Evolutionary conservation across 2,329 filamentous ascomycete genomes (phyloP).

Genomic region (Fusarium nematophilum): DNA sequence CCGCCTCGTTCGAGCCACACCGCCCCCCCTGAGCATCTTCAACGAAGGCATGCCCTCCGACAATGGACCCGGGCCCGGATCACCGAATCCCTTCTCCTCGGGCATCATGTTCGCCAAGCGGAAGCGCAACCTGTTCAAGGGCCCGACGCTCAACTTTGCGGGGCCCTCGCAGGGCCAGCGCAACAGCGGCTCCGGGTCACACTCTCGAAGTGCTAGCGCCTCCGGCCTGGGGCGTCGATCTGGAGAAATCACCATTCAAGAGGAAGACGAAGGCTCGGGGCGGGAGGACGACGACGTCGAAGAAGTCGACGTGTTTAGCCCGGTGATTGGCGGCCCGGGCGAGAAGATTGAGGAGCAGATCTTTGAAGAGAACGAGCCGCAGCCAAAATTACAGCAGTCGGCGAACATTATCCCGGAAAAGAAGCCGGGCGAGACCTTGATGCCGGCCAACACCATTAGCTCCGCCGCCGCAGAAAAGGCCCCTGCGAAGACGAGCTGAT

Average conservation of each 20-base stretch:
- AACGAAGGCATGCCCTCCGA: conserved; percentile 67
- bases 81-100: conserved; percentile 68
- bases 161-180: conserved; percentile 49
- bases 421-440: conserved; percentile 4
- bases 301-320: conserved; percentile 69
- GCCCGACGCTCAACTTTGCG: conserved; percentile 73
- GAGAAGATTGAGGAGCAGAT: conserved; percentile 61
- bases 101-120: conserved; percentile 83
- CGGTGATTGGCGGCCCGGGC: conserved; percentile 58
- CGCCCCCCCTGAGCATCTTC: conserved; percentile 63
- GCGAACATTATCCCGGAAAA: conserved; percentile 32
- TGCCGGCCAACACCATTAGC: conserved; percentile 9
- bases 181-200: conserved; percentile 52
- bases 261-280: conserved; percentile 68
- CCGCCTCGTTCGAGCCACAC: conserved; percentile 76
- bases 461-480: conserved; percentile 23
- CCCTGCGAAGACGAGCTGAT: conserved; percentile 11
- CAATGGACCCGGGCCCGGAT: conserved; percentile 56
- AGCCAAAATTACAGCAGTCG: conserved; percentile 31
- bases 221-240: conserved; percentile 73
- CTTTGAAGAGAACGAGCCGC: conserved; percentile 54
- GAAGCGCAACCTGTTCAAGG: conserved; percentile 85
- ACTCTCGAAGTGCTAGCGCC: conserved; percentile 71
- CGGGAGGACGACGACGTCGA: conserved; percentile 61
- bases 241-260: conserved; percentile 79